These are phyloP conservation scores for Penicillium palitans DNA, from an alignment of 2,329 filamentous ascomycete species.

Conservation along the genomic window DNA sequence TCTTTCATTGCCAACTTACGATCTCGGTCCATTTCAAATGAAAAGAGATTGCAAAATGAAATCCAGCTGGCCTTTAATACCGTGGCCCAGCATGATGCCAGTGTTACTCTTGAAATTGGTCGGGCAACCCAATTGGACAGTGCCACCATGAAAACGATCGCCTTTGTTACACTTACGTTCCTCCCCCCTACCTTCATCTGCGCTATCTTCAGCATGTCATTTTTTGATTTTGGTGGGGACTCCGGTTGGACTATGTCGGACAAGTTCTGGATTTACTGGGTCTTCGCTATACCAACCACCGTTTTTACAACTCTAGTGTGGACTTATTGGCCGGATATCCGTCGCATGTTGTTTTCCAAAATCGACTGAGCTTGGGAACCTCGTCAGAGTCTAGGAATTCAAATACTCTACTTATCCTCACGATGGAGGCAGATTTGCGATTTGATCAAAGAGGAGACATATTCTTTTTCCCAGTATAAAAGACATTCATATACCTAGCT, in stretches of 20 bases:
- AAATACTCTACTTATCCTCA: not conserved
- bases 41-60: conserved; percentile 34
- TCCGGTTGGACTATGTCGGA: conserved; percentile 23
- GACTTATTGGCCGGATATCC: conserved; percentile 18
- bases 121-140: conserved; percentile 44
- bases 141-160: conserved; percentile 54
- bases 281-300: conserved; percentile 28
- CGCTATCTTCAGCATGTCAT: conserved; percentile 37
- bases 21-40: conserved; percentile 31
- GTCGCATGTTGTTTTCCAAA: not conserved
- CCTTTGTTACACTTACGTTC: conserved; percentile 52
- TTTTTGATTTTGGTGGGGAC: conserved; percentile 30
- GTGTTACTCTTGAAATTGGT: conserved; percentile 29
- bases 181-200: conserved; percentile 55
- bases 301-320: conserved; percentile 19
- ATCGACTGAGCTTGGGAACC: not conserved
- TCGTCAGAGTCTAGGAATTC: not conserved
- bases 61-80: conserved; percentile 35
- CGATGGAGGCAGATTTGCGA: not conserved
- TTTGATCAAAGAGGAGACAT: not conserved
- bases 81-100: conserved; percentile 33
- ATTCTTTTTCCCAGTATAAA: not conserved
- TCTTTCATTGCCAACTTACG: conserved; percentile 24
- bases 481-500: not conserved
- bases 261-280: conserved; percentile 37